phyloP scores from a whole-genome alignment of 1,139 yeast genomes.

The Hansenula anomala region DNA sequence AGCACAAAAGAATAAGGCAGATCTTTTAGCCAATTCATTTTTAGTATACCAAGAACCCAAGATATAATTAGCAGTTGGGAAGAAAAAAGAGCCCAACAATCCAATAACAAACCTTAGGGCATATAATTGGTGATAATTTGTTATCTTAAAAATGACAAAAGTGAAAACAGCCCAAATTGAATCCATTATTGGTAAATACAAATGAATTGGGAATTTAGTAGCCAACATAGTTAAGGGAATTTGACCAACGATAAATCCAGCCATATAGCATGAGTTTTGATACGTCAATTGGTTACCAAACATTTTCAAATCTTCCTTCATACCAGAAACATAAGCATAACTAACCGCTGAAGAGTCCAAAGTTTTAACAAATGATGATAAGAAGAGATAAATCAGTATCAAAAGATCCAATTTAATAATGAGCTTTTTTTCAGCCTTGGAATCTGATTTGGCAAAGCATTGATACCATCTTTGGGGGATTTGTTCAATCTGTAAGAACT shows the following conservation, averaged over 20 bases:
- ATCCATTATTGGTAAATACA: conserved; percentile 51
- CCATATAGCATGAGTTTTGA: conserved; percentile 52
- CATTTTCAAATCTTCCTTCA: conserved; percentile 54
- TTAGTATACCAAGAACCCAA: conserved; percentile 44
- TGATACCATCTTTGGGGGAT: conserved; percentile 49
- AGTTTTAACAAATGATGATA: conserved; percentile 69
- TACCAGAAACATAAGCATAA: conserved; percentile 63
- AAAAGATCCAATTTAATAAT: conserved; percentile 59
- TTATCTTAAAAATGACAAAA: conserved; percentile 39
- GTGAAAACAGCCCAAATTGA: conserved; percentile 66
- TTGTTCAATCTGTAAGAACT: conserved; percentile 1
- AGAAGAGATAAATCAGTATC: conserved; percentile 53
- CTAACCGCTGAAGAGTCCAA: conserved; percentile 54
- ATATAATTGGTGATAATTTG: conserved; percentile 38
- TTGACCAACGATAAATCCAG: conserved; percentile 60
- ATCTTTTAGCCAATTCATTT: conserved; percentile 36
- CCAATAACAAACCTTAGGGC: conserved; percentile 48
- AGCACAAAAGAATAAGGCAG: conserved; percentile 46
- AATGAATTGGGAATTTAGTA: conserved; percentile 47
- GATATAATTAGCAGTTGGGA: conserved; percentile 45
- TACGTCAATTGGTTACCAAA: conserved; percentile 59
- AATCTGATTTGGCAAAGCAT: conserved; percentile 57
- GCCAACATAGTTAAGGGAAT: conserved; percentile 38
- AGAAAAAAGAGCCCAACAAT: conserved; percentile 47
- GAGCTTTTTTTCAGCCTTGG: conserved; percentile 47